phyloP scores from a whole-genome alignment of 805 yeast species.

The Tetrapisispora taiwanensis region DNA sequence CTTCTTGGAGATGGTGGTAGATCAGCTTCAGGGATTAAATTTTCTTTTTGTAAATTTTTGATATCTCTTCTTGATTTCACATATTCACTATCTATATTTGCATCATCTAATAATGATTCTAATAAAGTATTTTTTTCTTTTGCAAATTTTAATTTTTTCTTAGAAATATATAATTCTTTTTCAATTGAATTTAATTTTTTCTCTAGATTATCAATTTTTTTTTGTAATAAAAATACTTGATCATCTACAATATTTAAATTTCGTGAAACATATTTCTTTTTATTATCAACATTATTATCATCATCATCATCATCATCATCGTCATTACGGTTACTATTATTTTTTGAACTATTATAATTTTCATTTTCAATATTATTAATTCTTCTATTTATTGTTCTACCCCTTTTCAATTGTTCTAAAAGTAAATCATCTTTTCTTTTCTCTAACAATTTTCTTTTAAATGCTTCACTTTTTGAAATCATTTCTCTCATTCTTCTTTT shows the following conservation, averaged over 20 bases:
- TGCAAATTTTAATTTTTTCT: conserved; percentile 22
- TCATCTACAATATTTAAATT: conserved; percentile 9
- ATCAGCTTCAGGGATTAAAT: conserved; percentile 23
- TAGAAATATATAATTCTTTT: conserved; percentile 14
- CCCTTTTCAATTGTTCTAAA: conserved; percentile 17
- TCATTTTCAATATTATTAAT: neutral
- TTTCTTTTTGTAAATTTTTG: conserved; percentile 23
- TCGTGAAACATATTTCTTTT: neutral
- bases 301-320: neutral
- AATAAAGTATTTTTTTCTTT: conserved; percentile 23
- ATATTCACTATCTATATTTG: conserved; percentile 25
- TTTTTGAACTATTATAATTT: no score
- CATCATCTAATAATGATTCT: conserved; percentile 26
- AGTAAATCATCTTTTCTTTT: conserved; percentile 21
- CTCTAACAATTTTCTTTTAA: conserved; percentile 21
- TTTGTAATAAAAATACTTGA: conserved; percentile 12
- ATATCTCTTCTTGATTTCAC: conserved; percentile 27
- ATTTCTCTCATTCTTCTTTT: conserved; percentile 11
- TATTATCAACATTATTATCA: no score
- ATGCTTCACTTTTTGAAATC: conserved; percentile 22
- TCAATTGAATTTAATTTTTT: conserved; percentile 6
- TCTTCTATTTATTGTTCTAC: neutral
- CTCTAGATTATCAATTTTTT: conserved; percentile 9
- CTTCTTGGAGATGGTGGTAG: conserved; percentile 26
- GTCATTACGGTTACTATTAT: no score